These are phyloP conservation scores for Carex parvula DNA, from an alignment of 176 grass and related monocot species.

Conservation along the genomic window DNA sequence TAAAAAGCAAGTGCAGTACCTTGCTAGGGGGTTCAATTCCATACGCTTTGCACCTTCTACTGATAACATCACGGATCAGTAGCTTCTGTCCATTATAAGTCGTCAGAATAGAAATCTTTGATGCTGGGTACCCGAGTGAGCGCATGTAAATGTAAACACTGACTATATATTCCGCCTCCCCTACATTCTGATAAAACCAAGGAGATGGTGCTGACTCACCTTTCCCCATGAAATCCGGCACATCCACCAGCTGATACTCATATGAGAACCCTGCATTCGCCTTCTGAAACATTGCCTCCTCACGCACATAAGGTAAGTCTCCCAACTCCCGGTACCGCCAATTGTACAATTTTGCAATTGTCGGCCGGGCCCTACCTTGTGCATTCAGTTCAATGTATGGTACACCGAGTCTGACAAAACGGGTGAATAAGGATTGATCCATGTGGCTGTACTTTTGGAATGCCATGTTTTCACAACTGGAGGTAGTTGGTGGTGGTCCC, in stretches of 20 bases:
- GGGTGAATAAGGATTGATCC: slow-evolving; percentile 93
- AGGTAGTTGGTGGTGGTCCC: slow-evolving; percentile 94
- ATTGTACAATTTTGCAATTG: slow-evolving; percentile 87
- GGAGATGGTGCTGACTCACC: slow-evolving; percentile 91
- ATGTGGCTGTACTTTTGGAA: slow-evolving; percentile 99
- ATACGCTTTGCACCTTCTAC: slow-evolving; percentile 69
- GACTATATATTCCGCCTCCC: slow-evolving; percentile 93
- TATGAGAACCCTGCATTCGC: slow-evolving; percentile 93
- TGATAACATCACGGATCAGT: slow-evolving; percentile 98
- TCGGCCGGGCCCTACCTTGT: slow-evolving; percentile 87
- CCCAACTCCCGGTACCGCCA: slow-evolving; percentile 98
- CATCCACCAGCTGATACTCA: slow-evolving; percentile 96
- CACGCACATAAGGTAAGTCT: slow-evolving; percentile 73
- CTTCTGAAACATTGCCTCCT: slow-evolving; percentile 81
- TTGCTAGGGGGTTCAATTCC: slow-evolving; percentile 91
- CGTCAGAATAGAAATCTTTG: slow-evolving; percentile 90
- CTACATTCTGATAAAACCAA: slow-evolving; percentile 99
- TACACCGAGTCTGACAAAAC: slow-evolving; percentile 92
- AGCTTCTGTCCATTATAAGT: slow-evolving; percentile 99
- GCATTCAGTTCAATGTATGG: slow-evolving; percentile 99
- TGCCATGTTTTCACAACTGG: slow-evolving; percentile 99
- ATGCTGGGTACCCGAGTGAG: slow-evolving; percentile 79
- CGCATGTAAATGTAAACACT: slow-evolving; percentile 99
- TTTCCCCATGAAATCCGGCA: slow-evolving; percentile 78
- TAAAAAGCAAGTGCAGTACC: slow-evolving; percentile 33